Conservation (phyloP, 352 stramenopile genomes). For the Blastocystis hominis region DNA sequence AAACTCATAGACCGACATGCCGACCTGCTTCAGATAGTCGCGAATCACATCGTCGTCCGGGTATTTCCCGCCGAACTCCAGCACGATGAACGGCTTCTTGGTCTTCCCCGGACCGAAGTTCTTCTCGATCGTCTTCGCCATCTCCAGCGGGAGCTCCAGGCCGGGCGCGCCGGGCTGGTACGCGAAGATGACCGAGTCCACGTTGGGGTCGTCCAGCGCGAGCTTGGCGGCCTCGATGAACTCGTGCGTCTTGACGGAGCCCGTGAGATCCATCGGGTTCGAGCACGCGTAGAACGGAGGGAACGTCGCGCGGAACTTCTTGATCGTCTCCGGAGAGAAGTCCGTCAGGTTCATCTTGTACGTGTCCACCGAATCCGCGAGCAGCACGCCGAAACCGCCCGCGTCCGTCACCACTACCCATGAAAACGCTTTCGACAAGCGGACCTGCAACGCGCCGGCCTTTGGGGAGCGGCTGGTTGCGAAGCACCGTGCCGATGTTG, state of each 20-base stretch:
- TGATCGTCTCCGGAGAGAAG: slow-evolving; percentile 30
- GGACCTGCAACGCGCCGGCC: slow-evolving; percentile 11
- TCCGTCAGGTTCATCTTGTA: slow-evolving; percentile 48
- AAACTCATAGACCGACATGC: slow-evolving; percentile 39
- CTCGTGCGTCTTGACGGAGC: slow-evolving; percentile 33
- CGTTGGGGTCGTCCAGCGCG: slow-evolving; percentile 24
- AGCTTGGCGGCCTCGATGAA: slow-evolving; percentile 41
- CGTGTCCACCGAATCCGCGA: slow-evolving; percentile 38
- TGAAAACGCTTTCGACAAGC: background rate
- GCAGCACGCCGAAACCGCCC: slow-evolving; percentile 25
- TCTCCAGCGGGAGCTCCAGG: slow-evolving; percentile 26
- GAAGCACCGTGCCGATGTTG: slow-evolving; percentile 42
- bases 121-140: slow-evolving; percentile 47
- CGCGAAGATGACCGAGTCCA: slow-evolving; percentile 44
- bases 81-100: slow-evolving; percentile 26
- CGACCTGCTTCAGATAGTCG: slow-evolving; percentile 38
- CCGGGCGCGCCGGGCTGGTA: slow-evolving; percentile 29
- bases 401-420: slow-evolving; percentile 23
- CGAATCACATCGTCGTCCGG: slow-evolving; percentile 41
- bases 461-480: slow-evolving; percentile 32
- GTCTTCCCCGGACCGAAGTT: slow-evolving; percentile 35
- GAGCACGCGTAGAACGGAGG: slow-evolving; percentile 33
- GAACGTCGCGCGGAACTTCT: slow-evolving; percentile 23
- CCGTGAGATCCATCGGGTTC: slow-evolving; percentile 24
- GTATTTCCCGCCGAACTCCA: slow-evolving; percentile 42